Evolutionary conservation across 2,329 filamentous ascomycete species (phyloP), one percentile per base, ranked within the genome.

Genomic region (Moelleriella libera): DNA sequence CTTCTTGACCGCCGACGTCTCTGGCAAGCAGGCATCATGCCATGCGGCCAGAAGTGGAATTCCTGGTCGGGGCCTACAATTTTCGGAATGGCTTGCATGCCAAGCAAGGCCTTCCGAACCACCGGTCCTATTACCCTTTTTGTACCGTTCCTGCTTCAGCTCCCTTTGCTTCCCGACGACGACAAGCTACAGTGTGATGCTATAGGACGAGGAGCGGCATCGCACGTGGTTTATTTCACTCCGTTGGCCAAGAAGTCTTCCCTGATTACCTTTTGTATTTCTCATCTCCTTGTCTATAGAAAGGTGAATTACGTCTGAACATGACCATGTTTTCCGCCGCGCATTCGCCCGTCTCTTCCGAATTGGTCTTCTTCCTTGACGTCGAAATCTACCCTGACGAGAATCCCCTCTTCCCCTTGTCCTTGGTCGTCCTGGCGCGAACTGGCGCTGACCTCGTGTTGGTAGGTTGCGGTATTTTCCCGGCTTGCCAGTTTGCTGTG

Each of bases 331-430:
- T 34, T 45, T 5, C 11, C 29, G 9, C 32, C 47, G 8, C 34
- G 29, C 28, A 32, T n/a, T 6, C 37, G 43, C 11, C 42, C 12
- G 3, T 28, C 9, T 30, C 21, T 29, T 6, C 32, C 30, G 10
- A 30, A 30, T 8, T 43, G 21, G 10, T 11, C 46, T 21, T 65
- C 60, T 21, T 65, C 60, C 29, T 63, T 57, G 21, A 65, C 48
- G n/a, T 59, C 54, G 47, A 66, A 64, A n/a, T 64, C 63, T 39
- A 65, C 57, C 43, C 60, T 55, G 8, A 66, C 63, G 41, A 64
- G 50, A 28, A 66, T 66, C 10, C 47, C 47, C 3, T 46, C 41
- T 8, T 30, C 29, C 0, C 60, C 62, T 39, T 63, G 55, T 4
- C 54, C 53, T 49, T 51, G 53, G 45, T 55, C 51, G 30, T 55